Percentiles rank a stretch among this genome's conserved stretches.
These are phyloP conservation scores for Candida nanaspora DNA, from an alignment of 805 yeast species.

Conservation along the genomic window DNA sequence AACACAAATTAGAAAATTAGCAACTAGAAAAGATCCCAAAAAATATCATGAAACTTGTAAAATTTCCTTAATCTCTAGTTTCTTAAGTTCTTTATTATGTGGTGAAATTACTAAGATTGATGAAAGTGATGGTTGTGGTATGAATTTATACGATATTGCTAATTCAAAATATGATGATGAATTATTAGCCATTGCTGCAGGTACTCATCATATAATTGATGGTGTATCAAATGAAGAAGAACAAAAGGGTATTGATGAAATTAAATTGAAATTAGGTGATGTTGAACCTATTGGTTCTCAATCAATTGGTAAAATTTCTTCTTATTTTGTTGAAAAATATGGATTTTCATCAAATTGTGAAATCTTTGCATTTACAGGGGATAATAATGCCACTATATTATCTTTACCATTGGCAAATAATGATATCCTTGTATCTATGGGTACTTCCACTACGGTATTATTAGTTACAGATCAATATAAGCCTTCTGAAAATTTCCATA, in stretches of 20 bases:
- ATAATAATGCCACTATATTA: slow-evolving; percentile 81
- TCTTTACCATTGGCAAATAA: slow-evolving; percentile 71
- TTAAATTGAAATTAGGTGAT: slow-evolving; percentile 46
- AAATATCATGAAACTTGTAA: slow-evolving; percentile 49
- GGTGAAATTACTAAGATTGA: slow-evolving; percentile 64
- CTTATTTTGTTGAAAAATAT: slow-evolving; percentile 57
- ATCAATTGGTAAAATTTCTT: slow-evolving; percentile 44
- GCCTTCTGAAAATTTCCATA: slow-evolving; percentile 77
- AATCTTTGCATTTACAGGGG: slow-evolving; percentile 81
- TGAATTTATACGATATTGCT: slow-evolving; percentile 77
- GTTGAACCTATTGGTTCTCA: slow-evolving; percentile 43
- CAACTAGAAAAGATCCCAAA: slow-evolving; percentile 42
- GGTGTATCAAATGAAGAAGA: slow-evolving; percentile 19
- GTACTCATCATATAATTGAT: slow-evolving; percentile 39
- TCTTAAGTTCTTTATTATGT: slow-evolving; percentile 62
- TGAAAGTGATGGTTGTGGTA: slow-evolving; percentile 87
- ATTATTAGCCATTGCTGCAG: slow-evolving; percentile 48
- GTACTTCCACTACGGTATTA: slow-evolving; percentile 87
- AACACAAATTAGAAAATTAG: slow-evolving; percentile 76
- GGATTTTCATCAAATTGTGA: slow-evolving; percentile 53
- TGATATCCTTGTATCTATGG: slow-evolving; percentile 76
- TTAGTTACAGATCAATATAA: slow-evolving; percentile 70
- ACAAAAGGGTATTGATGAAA: slow-evolving; percentile 28
- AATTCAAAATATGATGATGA: slow-evolving; percentile 47
- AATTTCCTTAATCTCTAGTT: slow-evolving; percentile 73